Percentiles rank a stretch among this genome's conserved stretches.
These are phyloP conservation scores for Canavalia ensiformis DNA, from an alignment of 306 rosid genomes.

Conservation along the genomic window DNA sequence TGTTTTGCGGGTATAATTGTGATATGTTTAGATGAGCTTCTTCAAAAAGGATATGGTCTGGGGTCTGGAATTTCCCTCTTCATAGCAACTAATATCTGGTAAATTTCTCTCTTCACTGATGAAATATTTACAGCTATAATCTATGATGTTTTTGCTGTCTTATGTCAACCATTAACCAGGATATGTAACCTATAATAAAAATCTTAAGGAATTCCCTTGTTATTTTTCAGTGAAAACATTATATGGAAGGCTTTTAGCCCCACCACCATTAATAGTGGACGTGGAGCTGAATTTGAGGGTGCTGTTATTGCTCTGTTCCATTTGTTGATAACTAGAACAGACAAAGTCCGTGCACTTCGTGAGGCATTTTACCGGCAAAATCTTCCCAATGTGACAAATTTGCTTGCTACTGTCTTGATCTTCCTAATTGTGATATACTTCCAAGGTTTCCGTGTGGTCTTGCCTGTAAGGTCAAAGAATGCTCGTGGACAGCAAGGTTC, in stretches of 20 bases:
- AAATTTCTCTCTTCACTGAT: constrained; percentile 35
- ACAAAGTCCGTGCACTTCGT: constrained; percentile 88
- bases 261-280: constrained; percentile 94
- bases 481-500: constrained; percentile 98
- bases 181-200: constrained; percentile 9
- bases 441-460: constrained; percentile 98
- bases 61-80: constrained; percentile 99
- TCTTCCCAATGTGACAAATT: constrained; percentile 95
- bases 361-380: constrained; percentile 96
- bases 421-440: constrained; percentile 88
- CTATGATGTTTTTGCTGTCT: not conserved
- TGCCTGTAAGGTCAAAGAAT: constrained; percentile 96
- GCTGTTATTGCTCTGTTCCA: constrained; percentile 95
- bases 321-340: constrained; percentile 83
- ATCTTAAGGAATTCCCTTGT: constrained; percentile 23
- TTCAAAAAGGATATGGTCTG: constrained; percentile 98
- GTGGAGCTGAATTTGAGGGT: constrained; percentile 97
- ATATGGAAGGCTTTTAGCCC: constrained; percentile 99
- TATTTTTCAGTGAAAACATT: constrained; percentile 76
- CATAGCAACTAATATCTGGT: constrained; percentile 98
- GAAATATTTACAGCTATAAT: constrained; percentile 3
- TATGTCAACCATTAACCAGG: not conserved
- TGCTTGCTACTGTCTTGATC: constrained; percentile 87
- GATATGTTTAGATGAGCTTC: constrained; percentile 95
- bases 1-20: constrained; percentile 96